These are phyloP conservation scores for Alternaria arbusti DNA, from an alignment of 2,329 filamentous ascomycete species.

Conservation along the genomic window DNA sequence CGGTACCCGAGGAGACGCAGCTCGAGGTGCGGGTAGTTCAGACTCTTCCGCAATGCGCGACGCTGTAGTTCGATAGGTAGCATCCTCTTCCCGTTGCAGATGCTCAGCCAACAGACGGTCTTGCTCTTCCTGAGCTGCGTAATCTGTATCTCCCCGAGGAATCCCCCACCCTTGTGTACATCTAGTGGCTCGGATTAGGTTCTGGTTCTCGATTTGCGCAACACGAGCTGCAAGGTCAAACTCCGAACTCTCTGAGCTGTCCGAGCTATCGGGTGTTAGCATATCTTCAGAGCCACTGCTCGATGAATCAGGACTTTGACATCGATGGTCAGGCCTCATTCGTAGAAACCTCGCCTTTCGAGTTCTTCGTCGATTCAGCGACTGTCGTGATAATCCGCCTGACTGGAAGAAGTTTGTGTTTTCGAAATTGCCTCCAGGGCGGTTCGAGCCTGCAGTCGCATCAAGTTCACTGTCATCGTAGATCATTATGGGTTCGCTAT, in stretches of 20 bases:
- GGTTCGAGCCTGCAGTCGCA: background rate
- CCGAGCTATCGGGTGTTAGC: background rate
- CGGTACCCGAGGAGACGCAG: background rate
- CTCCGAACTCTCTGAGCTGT: background rate
- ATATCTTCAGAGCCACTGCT: background rate
- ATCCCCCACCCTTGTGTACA: background rate
- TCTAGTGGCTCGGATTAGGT: background rate
- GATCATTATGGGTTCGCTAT: background rate
- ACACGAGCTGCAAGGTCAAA: background rate
- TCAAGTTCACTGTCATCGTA: background rate
- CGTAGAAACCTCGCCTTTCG: background rate
- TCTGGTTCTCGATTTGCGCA: background rate
- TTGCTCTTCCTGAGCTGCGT: background rate
- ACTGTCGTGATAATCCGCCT: background rate
- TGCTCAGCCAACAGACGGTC: constrained; percentile 6
- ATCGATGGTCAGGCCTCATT: background rate
- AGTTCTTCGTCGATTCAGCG: background rate
- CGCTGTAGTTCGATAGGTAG: background rate
- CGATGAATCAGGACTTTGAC: background rate
- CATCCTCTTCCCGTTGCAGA: background rate
- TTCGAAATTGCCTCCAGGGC: background rate
- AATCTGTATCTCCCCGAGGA: background rate
- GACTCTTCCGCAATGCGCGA: background rate
- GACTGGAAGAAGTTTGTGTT: constrained; percentile 4
- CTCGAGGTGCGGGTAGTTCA: background rate